phyloP scores from a whole-genome alignment of 768 basidiomycete genomes.

The Pisolithus microcarpus region DNA sequence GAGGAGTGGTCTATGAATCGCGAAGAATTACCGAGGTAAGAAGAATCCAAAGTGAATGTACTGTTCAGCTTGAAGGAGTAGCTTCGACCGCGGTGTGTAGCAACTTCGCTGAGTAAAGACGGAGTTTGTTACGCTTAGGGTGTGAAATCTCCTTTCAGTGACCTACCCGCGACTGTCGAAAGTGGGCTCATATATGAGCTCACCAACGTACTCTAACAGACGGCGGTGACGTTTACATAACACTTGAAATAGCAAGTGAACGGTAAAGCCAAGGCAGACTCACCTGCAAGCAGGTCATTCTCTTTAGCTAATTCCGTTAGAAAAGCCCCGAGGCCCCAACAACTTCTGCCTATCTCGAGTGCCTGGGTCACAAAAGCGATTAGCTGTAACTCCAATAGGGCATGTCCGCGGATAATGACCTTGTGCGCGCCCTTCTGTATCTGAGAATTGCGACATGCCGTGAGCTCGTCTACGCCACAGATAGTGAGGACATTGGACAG shows the following conservation, averaged over 20 bases:
- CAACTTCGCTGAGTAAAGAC: slow-evolving; percentile 30
- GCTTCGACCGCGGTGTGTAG: slow-evolving; percentile 44
- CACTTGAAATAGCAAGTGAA: background rate
- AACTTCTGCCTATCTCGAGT: slow-evolving; percentile 36
- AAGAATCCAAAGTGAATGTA: slow-evolving; percentile 44
- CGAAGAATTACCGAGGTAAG: slow-evolving; percentile 52
- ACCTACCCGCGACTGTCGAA: slow-evolving; percentile 46
- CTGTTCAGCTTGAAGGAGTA: slow-evolving; percentile 56
- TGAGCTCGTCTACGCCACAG: slow-evolving; percentile 21
- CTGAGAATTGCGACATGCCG: slow-evolving; percentile 40
- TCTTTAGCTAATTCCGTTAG: slow-evolving; percentile 35
- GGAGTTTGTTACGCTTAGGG: background rate
- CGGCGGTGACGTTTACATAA: background rate
- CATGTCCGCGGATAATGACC: slow-evolving; percentile 22
- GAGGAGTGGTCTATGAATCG: slow-evolving; percentile 60
- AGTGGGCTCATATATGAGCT: slow-evolving; percentile 46
- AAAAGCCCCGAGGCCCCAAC: slow-evolving; percentile 52
- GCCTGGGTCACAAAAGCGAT: slow-evolving; percentile 21
- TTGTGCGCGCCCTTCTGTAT: slow-evolving; percentile 42
- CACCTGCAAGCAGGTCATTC: slow-evolving; percentile 47
- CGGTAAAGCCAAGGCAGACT: background rate
- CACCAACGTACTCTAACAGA: slow-evolving; percentile 57
- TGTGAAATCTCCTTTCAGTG: background rate
- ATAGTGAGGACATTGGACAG: background rate
- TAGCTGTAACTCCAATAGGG: background rate